Base-by-base conservation (phyloP, 805 yeast species). In the Isabelozyma gotoi region DNA sequence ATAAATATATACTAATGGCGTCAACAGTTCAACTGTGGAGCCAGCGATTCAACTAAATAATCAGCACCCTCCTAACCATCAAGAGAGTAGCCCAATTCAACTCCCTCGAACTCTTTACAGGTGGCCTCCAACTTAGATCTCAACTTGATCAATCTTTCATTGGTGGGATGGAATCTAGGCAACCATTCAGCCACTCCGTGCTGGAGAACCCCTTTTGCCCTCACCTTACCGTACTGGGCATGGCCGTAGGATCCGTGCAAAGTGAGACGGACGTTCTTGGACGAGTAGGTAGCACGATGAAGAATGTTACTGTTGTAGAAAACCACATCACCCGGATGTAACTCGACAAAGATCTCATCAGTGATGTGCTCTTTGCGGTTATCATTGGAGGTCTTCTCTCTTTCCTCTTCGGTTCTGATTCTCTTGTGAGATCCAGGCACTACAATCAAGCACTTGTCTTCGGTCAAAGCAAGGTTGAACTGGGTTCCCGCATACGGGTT, bases 181-280 rank as follows among this genome's bases (percentile, higher is more conserved):
- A 73, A 50, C 81, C 81, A 76, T 35, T 66, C 64, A 7, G 69
- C 72, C 4, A 75, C 78, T 0, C 80, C 81, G 48, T 75, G 80
- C 54, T 76, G 81, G 38, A 76, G 65, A n/a, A 76, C 67, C n/a
- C 78, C 76, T 47, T 65, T 67, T 3, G 81, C 80, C 44, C 81
- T 60, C 11, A 62, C 50, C 42, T 60, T 59, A 5, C 80, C 80
- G 41, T 56, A 56, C 31, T 64, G 60, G 17, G 46, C 61, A 47
- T 73, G 74, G 3, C 81, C 81, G 47, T 75, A 74, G 2, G 78
- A 70, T 0, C 80, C 81, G 52, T 76, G 81, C 19, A 76, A 53
- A 0, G 80, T 76, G 41, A 74, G 60, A 39, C 81, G 59, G 41
- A 60, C 63, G 27, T 60, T 55, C 20, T 59, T 55, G 24, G 75